Evolutionary conservation across 2,329 filamentous ascomycete genomes (phyloP).

Genomic region (Cercospora zeina): DNA sequence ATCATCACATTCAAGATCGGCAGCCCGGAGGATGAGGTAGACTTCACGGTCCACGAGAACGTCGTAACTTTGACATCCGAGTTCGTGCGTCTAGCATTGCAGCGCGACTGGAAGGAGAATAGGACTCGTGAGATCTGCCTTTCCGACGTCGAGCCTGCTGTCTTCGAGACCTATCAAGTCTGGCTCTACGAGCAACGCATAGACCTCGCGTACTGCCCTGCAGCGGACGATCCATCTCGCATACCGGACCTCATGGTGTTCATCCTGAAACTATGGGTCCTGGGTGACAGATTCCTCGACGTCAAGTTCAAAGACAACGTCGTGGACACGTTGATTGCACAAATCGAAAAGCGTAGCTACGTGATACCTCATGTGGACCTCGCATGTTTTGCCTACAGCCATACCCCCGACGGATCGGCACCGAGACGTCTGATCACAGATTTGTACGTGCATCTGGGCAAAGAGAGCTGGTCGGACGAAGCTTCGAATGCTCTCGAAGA

Average conservation of each 20-base stretch:
- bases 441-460: slow-evolving; percentile 11
- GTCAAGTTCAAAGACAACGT: slow-evolving; percentile 31
- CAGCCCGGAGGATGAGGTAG: neutral
- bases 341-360: too few species aligned
- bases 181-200: slow-evolving; percentile 25
- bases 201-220: too few species aligned
- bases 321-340: slow-evolving; percentile 26
- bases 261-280: slow-evolving; percentile 28
- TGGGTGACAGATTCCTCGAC: slow-evolving; percentile 35
- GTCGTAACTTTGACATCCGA: slow-evolving; percentile 4
- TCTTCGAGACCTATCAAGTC: slow-evolving; percentile 25
- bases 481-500: too few species aligned
- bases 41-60: slow-evolving; percentile 18
- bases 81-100: slow-evolving; percentile 21
- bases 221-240: too few species aligned
- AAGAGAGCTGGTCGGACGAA: neutral
- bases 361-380: too few species aligned
- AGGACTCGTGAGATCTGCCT: slow-evolving; percentile 15
- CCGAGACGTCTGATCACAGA: slow-evolving; percentile 28
- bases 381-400: slow-evolving; percentile 23
- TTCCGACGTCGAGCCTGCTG: slow-evolving; percentile 13
- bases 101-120: slow-evolving; percentile 22
- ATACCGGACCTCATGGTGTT: too few species aligned
- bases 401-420: slow-evolving; percentile 19
- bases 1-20: slow-evolving; percentile 18